Evolutionary conservation across 257 asterid genomes (phyloP).

Genomic region (Fraxinus americana): DNA sequence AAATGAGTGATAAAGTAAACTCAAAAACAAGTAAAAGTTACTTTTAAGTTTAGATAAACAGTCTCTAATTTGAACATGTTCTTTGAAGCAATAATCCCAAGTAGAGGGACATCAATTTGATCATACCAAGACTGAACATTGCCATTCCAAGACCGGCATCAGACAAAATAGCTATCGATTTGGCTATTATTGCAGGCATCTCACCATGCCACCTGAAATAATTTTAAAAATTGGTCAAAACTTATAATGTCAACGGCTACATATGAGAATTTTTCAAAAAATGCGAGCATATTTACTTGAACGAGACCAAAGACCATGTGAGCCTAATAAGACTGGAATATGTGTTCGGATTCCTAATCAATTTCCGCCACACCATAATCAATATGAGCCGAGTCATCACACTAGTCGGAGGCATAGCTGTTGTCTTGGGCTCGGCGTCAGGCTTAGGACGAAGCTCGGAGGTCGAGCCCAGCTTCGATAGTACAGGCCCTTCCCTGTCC

Average conservation of each 20-base stretch:
- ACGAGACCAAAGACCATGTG: too few relatives aligned
- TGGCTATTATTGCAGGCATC: constrained; percentile 66
- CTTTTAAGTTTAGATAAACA: not conserved
- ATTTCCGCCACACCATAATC: too few relatives aligned
- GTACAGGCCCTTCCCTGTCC: constrained; percentile 54
- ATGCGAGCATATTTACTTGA: too few relatives aligned
- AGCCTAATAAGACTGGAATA: too few relatives aligned
- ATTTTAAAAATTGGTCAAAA: not conserved
- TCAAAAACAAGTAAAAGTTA: not conserved
- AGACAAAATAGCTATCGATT: constrained; percentile 61
- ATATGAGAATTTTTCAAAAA: not conserved
- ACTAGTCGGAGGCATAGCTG: too few relatives aligned
- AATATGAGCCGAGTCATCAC: too few relatives aligned
- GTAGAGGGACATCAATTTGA: too few relatives aligned
- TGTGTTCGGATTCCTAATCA: too few relatives aligned
- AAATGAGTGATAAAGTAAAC: not conserved
- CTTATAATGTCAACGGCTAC: not conserved
- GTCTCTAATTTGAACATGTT: not conserved
- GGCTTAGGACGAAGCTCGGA: constrained; percentile 81
- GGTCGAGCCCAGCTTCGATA: constrained; percentile 84
- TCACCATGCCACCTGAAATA: constrained; percentile 62
- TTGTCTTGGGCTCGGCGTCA: constrained; percentile 17
- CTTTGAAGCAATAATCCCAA: constrained; percentile 9
- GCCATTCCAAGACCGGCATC: constrained; percentile 91
- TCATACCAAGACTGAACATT: constrained; percentile 84